A percentile compares a stretch with the other conserved stretches of the same genome.
Conservation (phyloP, 257 asterid species). For the Thymus quinquecostatus region DNA sequence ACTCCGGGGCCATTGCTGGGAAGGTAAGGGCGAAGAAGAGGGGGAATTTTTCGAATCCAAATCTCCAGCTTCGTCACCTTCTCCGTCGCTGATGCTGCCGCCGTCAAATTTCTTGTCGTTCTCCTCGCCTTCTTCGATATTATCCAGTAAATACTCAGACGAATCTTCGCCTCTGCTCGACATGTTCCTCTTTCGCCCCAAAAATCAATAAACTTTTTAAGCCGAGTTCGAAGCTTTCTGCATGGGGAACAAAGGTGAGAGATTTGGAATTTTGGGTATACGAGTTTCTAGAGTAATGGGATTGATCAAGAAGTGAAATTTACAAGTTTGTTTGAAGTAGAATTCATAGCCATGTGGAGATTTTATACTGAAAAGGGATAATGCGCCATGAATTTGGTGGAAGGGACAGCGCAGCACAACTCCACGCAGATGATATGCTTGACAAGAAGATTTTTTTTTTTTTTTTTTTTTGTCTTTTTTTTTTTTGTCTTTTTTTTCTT, state of each 20-base stretch:
- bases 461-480: too few relatives aligned
- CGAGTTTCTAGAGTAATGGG: constrained; percentile 18
- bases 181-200: constrained; percentile 26
- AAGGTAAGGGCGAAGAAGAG: constrained; percentile 37
- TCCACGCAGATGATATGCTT: background rate
- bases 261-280: background rate
- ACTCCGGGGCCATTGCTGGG: constrained; percentile 80
- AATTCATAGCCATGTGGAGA: background rate
- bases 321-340: background rate
- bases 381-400: background rate
- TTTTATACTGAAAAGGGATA: background rate
- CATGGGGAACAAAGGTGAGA: constrained; percentile 7
- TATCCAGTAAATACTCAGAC: constrained; percentile 38
- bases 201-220: background rate
- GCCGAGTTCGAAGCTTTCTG: background rate
- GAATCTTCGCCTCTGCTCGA: constrained; percentile 33
- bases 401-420: constrained; percentile 15
- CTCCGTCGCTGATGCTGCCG: constrained; percentile 28
- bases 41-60: constrained; percentile 8
- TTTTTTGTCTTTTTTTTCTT: too few relatives aligned
- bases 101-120: constrained; percentile 21
- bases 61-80: constrained; percentile 27
- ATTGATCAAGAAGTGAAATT: constrained; percentile 7
- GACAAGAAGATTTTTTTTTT: background rate
- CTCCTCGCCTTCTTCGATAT: constrained; percentile 41